A percentile compares a stretch with the other conserved stretches of the same genome.
Evolutionary conservation across 352 stramenopile species (phyloP).

Genomic region (Globisporangium rhizosaccharum): DNA sequence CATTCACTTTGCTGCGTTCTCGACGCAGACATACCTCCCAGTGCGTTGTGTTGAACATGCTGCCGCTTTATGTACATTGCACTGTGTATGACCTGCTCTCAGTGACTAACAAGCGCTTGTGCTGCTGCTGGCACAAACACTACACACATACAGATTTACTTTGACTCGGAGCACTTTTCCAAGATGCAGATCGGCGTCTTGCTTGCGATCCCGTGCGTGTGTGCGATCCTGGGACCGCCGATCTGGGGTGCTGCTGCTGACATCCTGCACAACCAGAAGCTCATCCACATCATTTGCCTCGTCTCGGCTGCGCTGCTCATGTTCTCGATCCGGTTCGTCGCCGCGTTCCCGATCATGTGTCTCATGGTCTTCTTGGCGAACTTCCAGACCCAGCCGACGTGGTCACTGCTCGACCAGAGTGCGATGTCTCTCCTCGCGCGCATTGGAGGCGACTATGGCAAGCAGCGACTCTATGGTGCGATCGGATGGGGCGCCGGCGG

Average conservation of each 20-base stretch:
- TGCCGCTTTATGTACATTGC: too few species aligned
- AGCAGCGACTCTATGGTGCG: conserved; percentile 68
- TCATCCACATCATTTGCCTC: conserved; percentile 58
- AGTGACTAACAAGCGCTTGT: neutral
- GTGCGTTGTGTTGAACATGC: conserved; percentile 14
- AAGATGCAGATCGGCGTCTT: conserved; percentile 79
- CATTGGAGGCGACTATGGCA: conserved; percentile 68
- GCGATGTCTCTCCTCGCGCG: conserved; percentile 55
- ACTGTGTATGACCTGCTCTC: neutral
- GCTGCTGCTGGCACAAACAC: neutral
- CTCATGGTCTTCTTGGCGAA: conserved; percentile 68
- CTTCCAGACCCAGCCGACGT: conserved; percentile 65
- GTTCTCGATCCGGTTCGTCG: conserved; percentile 63
- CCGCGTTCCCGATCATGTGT: conserved; percentile 62
- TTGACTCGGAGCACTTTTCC: conserved; percentile 44
- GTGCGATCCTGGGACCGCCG: conserved; percentile 56
- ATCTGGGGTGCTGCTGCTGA: conserved; percentile 65
- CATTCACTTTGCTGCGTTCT: conserved; percentile 65
- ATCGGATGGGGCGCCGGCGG: conserved; percentile 62
- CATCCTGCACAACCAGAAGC: conserved; percentile 55
- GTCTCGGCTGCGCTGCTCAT: conserved; percentile 57
- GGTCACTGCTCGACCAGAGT: conserved; percentile 62
- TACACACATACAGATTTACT: conserved; percentile 30
- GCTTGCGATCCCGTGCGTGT: conserved; percentile 60
- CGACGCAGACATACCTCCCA: conserved; percentile 58